Evolutionary conservation across 2,329 filamentous ascomycete species (phyloP).

Genomic region (Didymella pinodella): DNA sequence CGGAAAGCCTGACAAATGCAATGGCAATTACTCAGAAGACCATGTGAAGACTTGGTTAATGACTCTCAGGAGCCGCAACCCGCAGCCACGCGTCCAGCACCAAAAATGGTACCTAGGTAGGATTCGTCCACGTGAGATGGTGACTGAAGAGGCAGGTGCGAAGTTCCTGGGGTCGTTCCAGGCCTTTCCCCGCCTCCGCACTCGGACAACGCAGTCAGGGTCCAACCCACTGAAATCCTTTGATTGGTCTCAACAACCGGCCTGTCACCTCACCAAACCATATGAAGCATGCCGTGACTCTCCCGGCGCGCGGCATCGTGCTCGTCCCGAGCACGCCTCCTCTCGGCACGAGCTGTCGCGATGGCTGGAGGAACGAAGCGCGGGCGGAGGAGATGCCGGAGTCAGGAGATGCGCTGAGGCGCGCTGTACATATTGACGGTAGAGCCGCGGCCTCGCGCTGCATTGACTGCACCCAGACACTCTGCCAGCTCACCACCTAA

Average conservation of each 20-base stretch:
- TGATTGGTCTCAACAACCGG: conserved; percentile 15
- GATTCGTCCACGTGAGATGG: neutral
- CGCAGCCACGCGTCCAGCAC: neutral
- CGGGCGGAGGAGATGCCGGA: conserved; percentile 4
- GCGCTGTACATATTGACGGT: conserved; percentile 4
- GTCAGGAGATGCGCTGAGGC: neutral
- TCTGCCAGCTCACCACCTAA: neutral
- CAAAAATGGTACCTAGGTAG: neutral
- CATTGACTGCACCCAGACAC: neutral
- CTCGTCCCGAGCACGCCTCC: conserved; percentile 12
- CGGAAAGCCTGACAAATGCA: too few relatives aligned
- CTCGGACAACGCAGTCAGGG: conserved; percentile 23
- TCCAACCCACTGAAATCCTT: conserved; percentile 5
- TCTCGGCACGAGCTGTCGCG: conserved; percentile 17
- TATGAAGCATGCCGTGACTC: conserved; percentile 12
- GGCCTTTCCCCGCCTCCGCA: conserved; percentile 15
- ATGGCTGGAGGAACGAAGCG: conserved; percentile 9
- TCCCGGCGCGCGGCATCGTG: conserved; percentile 6
- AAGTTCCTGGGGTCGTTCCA: conserved; percentile 2
- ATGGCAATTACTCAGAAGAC: too few relatives aligned
- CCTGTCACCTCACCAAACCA: conserved; percentile 6
- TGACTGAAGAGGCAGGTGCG: conserved; percentile 14
- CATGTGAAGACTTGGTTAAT: too few relatives aligned
- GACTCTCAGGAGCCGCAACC: neutral
- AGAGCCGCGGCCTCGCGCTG: neutral